These are phyloP conservation scores for Ambrosiella beaveri DNA, from an alignment of 2,329 filamentous ascomycete genomes.

Conservation along the genomic window DNA sequence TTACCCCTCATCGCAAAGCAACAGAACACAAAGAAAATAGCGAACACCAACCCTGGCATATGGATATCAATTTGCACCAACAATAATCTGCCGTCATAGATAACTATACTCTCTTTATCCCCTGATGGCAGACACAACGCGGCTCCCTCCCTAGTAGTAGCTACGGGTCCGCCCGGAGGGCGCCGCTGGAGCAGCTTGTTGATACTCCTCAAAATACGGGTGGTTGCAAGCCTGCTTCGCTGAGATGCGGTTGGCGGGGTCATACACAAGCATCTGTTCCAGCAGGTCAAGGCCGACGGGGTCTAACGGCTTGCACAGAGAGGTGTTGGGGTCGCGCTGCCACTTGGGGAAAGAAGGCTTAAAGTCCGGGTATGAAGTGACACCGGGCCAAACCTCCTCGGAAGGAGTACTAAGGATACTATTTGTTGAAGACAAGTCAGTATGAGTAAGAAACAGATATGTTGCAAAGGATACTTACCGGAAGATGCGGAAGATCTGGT, in stretches of 20 bases:
- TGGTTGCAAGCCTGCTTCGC: conserved; percentile 77
- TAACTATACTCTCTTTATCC: not conserved
- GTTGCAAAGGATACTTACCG: conserved; percentile 25
- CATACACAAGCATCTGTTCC: conserved; percentile 62
- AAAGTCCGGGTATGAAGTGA: conserved; percentile 89
- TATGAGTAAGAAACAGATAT: not conserved
- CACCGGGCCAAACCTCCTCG: conserved; percentile 71
- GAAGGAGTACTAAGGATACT: conserved; percentile 61
- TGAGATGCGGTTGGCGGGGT: conserved; percentile 71
- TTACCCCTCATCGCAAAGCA: too few species aligned
- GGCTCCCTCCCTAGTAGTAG: conserved; percentile 2
- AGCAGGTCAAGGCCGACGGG: conserved; percentile 51
- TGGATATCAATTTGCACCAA: too few species aligned
- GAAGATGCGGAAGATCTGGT: conserved; percentile 42
- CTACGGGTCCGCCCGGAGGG: not conserved
- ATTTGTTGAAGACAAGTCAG: conserved; percentile 2
- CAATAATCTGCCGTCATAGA: too few species aligned
- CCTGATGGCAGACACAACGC: not conserved
- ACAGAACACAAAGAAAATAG: too few species aligned
- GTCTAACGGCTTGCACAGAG: conserved; percentile 57
- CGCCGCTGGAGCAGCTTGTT: conserved; percentile 3
- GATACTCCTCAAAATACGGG: conserved; percentile 49
- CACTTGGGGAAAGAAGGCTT: conserved; percentile 87
- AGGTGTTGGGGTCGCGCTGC: conserved; percentile 49
- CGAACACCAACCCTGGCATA: too few species aligned